phyloP scores from a whole-genome alignment of 345 rosid genomes.

The Rubroshorea leprosula region DNA sequence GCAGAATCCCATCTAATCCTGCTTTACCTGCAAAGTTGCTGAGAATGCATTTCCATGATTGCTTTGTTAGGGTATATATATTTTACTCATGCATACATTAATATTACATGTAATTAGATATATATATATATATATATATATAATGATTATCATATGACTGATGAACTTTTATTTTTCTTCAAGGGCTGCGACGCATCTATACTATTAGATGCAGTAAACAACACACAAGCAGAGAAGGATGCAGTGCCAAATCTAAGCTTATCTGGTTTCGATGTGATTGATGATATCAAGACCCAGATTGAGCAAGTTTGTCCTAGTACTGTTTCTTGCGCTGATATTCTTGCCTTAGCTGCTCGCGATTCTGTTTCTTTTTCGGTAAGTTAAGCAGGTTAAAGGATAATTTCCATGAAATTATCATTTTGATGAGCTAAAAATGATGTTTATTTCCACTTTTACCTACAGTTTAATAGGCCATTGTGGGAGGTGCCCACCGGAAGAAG shows the following conservation, averaged over 20 bases:
- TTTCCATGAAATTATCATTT: background rate
- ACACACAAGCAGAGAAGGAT: slow-evolving; percentile 36
- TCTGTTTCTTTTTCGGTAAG: slow-evolving; percentile 47
- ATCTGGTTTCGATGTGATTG: slow-evolving; percentile 41
- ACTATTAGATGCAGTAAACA: slow-evolving; percentile 32
- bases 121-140: too few species aligned
- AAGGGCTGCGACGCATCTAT: slow-evolving; percentile 67
- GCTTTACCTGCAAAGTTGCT: slow-evolving; percentile 41
- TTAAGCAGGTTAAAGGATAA: background rate
- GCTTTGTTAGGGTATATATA: slow-evolving; percentile 54
- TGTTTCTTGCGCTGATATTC: slow-evolving; percentile 56
- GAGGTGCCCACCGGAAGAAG: slow-evolving; percentile 44
- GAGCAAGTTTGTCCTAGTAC: slow-evolving; percentile 42
- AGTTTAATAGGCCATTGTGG: slow-evolving; percentile 43
- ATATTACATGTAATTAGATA: too few species aligned
- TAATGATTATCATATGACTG: too few species aligned
- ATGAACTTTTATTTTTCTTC: background rate
- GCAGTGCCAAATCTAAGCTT: slow-evolving; percentile 41
- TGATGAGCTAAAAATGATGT: background rate
- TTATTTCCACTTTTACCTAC: slow-evolving; percentile 5
- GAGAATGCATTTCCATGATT: slow-evolving; percentile 57
- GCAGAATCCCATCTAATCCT: slow-evolving; percentile 25
- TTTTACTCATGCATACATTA: too few species aligned
- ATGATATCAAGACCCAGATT: slow-evolving; percentile 39
- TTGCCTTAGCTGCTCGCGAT: slow-evolving; percentile 50